phyloP scores from a whole-genome alignment of 257 asterid genomes.

The Primulina huaijiensis region DNA sequence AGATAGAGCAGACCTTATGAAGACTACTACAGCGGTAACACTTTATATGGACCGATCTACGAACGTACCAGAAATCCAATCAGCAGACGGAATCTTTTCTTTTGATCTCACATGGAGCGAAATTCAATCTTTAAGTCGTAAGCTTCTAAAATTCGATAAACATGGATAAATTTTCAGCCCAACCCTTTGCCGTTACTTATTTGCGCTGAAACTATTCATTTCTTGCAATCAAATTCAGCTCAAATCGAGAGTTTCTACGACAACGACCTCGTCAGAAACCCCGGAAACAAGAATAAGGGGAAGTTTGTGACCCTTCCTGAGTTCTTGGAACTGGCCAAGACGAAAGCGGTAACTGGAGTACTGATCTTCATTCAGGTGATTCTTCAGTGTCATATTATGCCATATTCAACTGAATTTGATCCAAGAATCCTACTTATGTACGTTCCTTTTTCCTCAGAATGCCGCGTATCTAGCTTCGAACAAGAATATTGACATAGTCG shows the following conservation, averaged over 20 bases:
- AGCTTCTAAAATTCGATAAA: slow-evolving; percentile 21
- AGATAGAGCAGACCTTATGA: slow-evolving; percentile 64
- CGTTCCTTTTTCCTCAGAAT: slow-evolving; percentile 38
- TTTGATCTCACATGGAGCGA: slow-evolving; percentile 80
- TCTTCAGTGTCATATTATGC: background rate
- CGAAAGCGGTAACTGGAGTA: slow-evolving; percentile 50
- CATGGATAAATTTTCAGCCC: background rate
- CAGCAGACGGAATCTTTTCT: slow-evolving; percentile 68
- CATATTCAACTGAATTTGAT: background rate
- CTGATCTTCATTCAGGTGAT: slow-evolving; percentile 48
- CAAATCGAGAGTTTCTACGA: slow-evolving; percentile 50
- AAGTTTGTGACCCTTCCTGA: slow-evolving; percentile 58
- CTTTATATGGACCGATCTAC: slow-evolving; percentile 46
- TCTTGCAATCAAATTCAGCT: slow-evolving; percentile 38
- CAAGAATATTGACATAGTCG: slow-evolving; percentile 59
- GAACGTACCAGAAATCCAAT: slow-evolving; percentile 51
- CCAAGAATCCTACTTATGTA: background rate
- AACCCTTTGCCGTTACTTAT: background rate
- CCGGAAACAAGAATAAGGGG: slow-evolving; percentile 63
- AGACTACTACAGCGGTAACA: slow-evolving; percentile 74
- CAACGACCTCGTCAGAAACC: slow-evolving; percentile 44
- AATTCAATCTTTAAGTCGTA: slow-evolving; percentile 64
- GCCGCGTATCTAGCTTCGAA: slow-evolving; percentile 66
- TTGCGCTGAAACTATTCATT: slow-evolving; percentile 6
- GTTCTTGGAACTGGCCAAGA: slow-evolving; percentile 69